Evolutionary conservation across 305 asterid species (phyloP).

Genomic region (Fraxinus albicans): DNA sequence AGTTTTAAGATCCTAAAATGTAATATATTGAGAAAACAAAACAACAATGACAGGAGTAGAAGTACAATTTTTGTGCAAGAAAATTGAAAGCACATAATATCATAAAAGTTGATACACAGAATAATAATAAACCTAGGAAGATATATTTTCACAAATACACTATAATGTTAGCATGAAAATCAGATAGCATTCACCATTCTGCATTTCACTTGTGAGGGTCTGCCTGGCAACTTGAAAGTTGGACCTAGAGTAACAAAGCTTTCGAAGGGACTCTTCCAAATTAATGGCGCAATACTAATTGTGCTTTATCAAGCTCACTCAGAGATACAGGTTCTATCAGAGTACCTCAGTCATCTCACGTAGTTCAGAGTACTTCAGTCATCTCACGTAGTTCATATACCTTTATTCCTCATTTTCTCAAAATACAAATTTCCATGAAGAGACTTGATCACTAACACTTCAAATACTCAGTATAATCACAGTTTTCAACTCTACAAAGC

Average conservation of each 20-base stretch:
- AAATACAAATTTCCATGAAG: background rate
- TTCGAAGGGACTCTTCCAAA: slow-evolving; percentile 13
- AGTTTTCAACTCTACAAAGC: background rate
- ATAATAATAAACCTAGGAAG: slow-evolving; percentile 9
- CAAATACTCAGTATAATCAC: background rate
- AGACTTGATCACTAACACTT: background rate
- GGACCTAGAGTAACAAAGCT: slow-evolving; percentile 8
- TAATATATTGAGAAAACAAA: slow-evolving; percentile 1
- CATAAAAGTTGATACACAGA: slow-evolving; percentile 1
- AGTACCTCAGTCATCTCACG: background rate
- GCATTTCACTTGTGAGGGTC: slow-evolving; percentile 9
- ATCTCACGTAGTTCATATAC: background rate
- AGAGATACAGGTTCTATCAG: background rate
- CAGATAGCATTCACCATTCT: background rate
- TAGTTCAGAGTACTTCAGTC: background rate
- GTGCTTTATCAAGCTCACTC: background rate
- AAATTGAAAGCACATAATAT: slow-evolving; percentile 5
- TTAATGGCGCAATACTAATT: background rate
- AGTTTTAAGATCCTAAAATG: slow-evolving; percentile 62
- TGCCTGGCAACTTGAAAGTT: background rate
- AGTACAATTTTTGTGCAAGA: background rate
- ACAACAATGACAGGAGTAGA: slow-evolving; percentile 1
- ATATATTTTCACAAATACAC: background rate
- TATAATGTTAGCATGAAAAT: background rate
- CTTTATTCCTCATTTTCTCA: background rate